Evolutionary conservation across 2,329 filamentous ascomycete genomes (phyloP).

Genomic region (Zymoseptoria pseudotritici): DNA sequence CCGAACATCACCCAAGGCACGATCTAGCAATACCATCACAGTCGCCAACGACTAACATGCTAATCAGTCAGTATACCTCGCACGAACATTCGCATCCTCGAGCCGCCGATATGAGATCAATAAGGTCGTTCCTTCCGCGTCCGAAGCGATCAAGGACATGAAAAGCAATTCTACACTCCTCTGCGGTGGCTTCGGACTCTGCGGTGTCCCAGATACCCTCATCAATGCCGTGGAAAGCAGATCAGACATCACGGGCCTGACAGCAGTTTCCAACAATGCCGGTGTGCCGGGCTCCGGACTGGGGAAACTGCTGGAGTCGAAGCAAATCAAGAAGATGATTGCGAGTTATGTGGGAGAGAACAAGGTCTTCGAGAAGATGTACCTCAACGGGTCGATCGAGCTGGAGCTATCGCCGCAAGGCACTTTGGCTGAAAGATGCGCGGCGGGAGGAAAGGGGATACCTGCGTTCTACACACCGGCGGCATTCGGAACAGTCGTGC

Average conservation of each 20-base stretch:
- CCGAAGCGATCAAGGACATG: constrained; percentile 63
- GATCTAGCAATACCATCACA: not conserved
- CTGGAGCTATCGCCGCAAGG: constrained; percentile 73
- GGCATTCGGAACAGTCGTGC: constrained; percentile 56
- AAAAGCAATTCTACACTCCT: constrained; percentile 63
- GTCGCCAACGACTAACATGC: not conserved
- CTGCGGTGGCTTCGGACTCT: constrained; percentile 76
- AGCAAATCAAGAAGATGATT: constrained; percentile 65
- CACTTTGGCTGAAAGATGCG: constrained; percentile 63
- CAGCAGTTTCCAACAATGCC: constrained; percentile 75
- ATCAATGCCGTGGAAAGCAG: constrained; percentile 61
- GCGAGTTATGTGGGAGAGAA: constrained; percentile 72
- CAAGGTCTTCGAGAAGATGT: constrained; percentile 67
- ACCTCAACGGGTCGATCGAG: constrained; percentile 64
- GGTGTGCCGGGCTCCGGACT: constrained; percentile 64
- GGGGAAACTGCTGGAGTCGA: constrained; percentile 59
- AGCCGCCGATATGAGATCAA: constrained; percentile 20
- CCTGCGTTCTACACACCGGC: constrained; percentile 77
- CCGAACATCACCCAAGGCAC: constrained; percentile 14
- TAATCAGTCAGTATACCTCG: constrained; percentile 13
- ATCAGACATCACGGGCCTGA: constrained; percentile 52
- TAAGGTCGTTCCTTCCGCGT: constrained; percentile 42
- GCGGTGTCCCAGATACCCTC: constrained; percentile 65
- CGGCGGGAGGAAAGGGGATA: constrained; percentile 67
- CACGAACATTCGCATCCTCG: constrained; percentile 20